Conservation (phyloP, 208 protist genomes). For the Trichomonas tenax region DNA sequence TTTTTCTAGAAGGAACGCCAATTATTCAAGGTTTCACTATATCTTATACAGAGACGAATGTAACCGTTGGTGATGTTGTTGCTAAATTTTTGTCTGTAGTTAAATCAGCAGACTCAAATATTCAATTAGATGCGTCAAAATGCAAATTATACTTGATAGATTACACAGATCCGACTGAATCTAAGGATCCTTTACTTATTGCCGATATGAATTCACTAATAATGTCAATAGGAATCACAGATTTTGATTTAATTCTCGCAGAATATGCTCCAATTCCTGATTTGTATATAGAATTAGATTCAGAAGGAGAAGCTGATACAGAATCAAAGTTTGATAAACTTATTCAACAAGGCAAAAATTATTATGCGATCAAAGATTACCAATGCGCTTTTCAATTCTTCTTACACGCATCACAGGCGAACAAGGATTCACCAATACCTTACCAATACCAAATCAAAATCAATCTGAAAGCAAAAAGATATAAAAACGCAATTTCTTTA, state of each 20-base stretch:
- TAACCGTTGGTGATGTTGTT: not conserved
- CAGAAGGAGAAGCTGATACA: not conserved
- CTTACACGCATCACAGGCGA: not conserved
- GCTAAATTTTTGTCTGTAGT: not conserved
- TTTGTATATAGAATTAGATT: not conserved
- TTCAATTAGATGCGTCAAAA: not conserved
- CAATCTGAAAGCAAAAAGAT: not conserved
- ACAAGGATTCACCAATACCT: not conserved
- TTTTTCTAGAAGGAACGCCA: not conserved
- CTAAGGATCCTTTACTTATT: not conserved
- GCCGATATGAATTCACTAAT: not conserved
- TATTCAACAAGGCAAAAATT: not conserved
- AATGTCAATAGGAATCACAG: not conserved
- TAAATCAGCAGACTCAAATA: not conserved
- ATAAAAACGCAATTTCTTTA: not conserved
- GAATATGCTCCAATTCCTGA: not conserved
- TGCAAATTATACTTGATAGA: not conserved
- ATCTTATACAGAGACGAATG: not conserved
- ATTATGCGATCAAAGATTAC: not conserved
- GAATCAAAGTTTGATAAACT: not conserved
- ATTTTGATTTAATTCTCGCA: constrained; percentile 3
- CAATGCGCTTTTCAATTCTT: not conserved
- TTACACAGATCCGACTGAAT: not conserved
- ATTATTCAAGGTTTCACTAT: not conserved
- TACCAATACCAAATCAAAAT: not conserved